Conservation (phyloP, 768 basidiomycete genomes). For the Filobasidium wieringae region DNA sequence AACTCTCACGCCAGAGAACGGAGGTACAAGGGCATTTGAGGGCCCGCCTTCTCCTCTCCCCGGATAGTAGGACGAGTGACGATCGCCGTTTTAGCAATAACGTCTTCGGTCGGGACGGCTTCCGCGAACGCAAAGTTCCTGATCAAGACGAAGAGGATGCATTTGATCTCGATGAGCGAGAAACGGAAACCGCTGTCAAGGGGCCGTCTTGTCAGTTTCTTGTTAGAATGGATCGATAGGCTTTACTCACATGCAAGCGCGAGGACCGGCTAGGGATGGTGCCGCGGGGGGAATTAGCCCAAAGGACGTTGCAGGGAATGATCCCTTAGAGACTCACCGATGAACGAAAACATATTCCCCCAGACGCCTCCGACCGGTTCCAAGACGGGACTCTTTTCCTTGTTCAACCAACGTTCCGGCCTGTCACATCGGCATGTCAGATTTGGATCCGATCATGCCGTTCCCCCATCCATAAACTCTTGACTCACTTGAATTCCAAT, state of each 20-base stretch:
- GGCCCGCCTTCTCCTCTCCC: conserved; percentile 30
- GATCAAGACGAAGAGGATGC: conserved; percentile 36
- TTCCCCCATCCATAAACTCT: no score
- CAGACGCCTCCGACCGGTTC: conserved; percentile 30
- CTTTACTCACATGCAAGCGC: conserved; percentile 23
- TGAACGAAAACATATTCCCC: conserved; percentile 37
- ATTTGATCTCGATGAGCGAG: conserved; percentile 37
- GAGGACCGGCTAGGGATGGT: conserved; percentile 26
- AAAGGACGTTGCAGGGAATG: no score
- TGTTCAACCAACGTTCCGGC: conserved; percentile 15
- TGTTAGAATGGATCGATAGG: no score
- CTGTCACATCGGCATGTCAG: conserved; percentile 2
- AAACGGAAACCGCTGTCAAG: conserved; percentile 37
- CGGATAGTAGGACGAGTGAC: conserved; percentile 31
- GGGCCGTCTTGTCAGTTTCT: no score
- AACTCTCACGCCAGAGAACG: background rate
- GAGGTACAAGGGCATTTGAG: conserved; percentile 32
- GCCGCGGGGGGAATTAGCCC: no score
- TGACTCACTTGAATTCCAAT: conserved; percentile 27
- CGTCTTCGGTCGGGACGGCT: conserved; percentile 24
- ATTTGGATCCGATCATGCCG: no score
- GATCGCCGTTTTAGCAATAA: conserved; percentile 33
- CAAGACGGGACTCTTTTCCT: conserved; percentile 2
- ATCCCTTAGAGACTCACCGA: conserved; percentile 17
- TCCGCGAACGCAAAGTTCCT: conserved; percentile 33